Evolutionary conservation across 2,329 filamentous ascomycete species (phyloP).

Genomic region (Fusarium acutatum): DNA sequence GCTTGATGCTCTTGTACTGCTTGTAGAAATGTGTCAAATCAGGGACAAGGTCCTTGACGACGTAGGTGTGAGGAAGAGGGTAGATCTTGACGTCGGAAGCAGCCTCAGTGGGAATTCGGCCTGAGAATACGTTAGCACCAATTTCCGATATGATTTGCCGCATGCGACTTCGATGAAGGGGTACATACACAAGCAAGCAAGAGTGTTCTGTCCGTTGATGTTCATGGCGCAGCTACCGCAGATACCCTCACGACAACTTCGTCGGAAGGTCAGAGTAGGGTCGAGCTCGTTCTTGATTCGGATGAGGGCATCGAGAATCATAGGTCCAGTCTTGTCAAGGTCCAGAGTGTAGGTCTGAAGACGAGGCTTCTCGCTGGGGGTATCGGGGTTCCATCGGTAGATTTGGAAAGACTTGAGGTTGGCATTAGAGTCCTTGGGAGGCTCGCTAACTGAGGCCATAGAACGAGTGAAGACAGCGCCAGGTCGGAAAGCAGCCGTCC

Average conservation of each 20-base stretch:
- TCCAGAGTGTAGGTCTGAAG: constrained; percentile 97
- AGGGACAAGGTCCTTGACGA: constrained; percentile 98
- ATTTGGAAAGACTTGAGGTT: constrained; percentile 95
- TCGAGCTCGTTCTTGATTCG: constrained; percentile 99
- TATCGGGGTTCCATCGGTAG: constrained; percentile 98
- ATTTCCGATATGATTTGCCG: constrained; percentile 39
- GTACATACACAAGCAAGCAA: constrained; percentile 89
- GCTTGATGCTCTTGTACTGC: constrained; percentile 99
- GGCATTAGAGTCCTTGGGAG: constrained; percentile 69
- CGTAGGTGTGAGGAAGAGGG: constrained; percentile 96
- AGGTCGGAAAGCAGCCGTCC: constrained; percentile 51
- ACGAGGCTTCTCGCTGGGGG: constrained; percentile 88
- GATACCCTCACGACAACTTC: constrained; percentile 97
- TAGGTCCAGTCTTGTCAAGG: constrained; percentile 98
- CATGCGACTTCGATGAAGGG: constrained; percentile 15
- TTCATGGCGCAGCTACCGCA: constrained; percentile 99
- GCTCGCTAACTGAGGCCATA: constrained; percentile 66
- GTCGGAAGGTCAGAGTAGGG: constrained; percentile 93
- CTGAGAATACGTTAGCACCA: constrained; percentile 56
- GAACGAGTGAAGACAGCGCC: constrained; percentile 57
- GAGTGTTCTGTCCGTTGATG: constrained; percentile 97
- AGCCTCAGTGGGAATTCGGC: constrained; percentile 90
- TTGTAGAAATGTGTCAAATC: constrained; percentile 99
- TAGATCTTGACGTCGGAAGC: constrained; percentile 90
- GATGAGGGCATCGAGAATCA: constrained; percentile 97